Conservation (phyloP, 306 rosid genomes). For the Cucumis hystrix region DNA sequence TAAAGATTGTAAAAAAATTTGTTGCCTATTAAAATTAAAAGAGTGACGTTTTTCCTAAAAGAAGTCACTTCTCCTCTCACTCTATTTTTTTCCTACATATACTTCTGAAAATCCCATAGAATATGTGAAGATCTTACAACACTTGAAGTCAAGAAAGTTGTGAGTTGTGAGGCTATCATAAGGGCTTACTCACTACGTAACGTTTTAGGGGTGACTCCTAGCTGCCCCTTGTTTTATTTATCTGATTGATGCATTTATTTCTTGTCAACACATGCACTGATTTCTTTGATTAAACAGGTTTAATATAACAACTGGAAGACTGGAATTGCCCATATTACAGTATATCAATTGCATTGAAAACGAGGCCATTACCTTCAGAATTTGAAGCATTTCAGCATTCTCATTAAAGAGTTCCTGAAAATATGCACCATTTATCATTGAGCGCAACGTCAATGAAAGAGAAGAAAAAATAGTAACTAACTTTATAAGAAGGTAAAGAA, state of each 20-base stretch:
- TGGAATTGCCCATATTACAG: not conserved
- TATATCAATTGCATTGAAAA: conserved; percentile 10
- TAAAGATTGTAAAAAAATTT: not conserved
- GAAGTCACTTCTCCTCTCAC: not conserved
- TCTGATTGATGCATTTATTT: not conserved
- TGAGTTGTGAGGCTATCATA: not conserved
- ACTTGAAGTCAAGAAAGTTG: not conserved
- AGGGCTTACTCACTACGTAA: not conserved
- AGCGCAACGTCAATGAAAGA: conserved; percentile 1
- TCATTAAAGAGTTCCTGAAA: conserved; percentile 55
- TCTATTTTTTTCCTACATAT: not conserved
- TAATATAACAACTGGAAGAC: not conserved
- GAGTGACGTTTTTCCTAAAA: not conserved
- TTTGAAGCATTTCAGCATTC: conserved; percentile 43
- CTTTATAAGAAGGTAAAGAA: not conserved
- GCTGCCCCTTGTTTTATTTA: not conserved
- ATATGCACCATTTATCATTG: conserved; percentile 8
- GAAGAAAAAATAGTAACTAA: not conserved
- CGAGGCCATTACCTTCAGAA: conserved; percentile 39
- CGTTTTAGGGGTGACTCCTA: not conserved
- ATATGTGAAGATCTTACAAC: not conserved
- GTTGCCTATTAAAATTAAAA: not conserved
- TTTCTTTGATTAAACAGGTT: not conserved
- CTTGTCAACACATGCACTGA: not conserved
- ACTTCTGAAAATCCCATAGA: not conserved